These are phyloP conservation scores for Aspergillus nanangensis DNA, from an alignment of 495 filamentous ascomycete species.

Conservation along the genomic window DNA sequence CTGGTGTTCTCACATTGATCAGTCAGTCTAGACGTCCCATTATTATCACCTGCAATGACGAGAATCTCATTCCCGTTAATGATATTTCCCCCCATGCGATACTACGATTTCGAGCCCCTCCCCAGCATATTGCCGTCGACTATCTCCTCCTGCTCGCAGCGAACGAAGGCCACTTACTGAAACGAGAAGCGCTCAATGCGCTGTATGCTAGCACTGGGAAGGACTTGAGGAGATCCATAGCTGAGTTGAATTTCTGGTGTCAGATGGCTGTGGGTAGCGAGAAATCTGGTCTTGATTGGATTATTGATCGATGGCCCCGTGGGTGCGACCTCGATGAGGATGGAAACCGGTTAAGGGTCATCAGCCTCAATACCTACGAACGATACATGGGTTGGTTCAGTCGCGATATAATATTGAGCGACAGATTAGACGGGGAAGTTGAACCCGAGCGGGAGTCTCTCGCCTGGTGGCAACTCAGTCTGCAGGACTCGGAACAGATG, in stretches of 20 bases:
- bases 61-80: conserved; percentile 65
- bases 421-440: conserved; percentile 17
- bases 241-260: conserved; percentile 92
- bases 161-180: conserved; percentile 82
- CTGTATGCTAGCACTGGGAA: conserved; percentile 63
- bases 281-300: conserved; percentile 87
- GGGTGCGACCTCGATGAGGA: conserved; percentile 62
- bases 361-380: conserved; percentile 77
- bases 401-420: conserved; percentile 43
- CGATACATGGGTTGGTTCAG: conserved; percentile 73
- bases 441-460: conserved; percentile 32
- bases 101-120: conserved; percentile 70
- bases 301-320: conserved; percentile 66
- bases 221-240: conserved; percentile 80
- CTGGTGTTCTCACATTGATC: conserved; percentile 70
- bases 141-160: conserved; percentile 80
- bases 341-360: conserved; percentile 65
- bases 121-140: conserved; percentile 66
- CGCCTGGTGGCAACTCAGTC: conserved; percentile 35
- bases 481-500: conserved; percentile 32
- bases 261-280: conserved; percentile 91
- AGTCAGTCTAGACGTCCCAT: conserved; percentile 83
- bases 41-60: conserved; percentile 92
- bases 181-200: conserved; percentile 57
- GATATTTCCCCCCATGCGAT: conserved; percentile 76